Percentiles rank a stretch among this genome's conserved stretches.
phyloP scores from a whole-genome alignment of 2,329 filamentous ascomycete genomes.

The Massarina eburnea region DNA sequence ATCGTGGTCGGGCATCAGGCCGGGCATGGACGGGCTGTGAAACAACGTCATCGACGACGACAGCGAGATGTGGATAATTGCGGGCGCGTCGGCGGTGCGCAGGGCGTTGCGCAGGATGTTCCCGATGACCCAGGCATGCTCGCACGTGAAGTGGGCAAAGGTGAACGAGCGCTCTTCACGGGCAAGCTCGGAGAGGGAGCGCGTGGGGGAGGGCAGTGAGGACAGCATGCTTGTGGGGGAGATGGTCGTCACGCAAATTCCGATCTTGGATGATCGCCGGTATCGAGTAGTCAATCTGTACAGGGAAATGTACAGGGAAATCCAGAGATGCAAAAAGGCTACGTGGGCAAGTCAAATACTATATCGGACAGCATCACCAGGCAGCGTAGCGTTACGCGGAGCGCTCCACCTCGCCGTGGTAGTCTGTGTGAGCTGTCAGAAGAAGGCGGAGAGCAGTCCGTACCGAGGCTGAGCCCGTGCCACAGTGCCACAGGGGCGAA shows the following conservation, averaged over 20 bases:
- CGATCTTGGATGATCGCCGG: too few species aligned
- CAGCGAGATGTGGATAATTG: conserved; percentile 66
- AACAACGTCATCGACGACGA: conserved; percentile 62
- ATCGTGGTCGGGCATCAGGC: conserved; percentile 71
- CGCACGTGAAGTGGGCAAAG: conserved; percentile 61
- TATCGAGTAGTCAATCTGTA: too few species aligned
- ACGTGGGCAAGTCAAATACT: background rate
- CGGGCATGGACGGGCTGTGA: conserved; percentile 67
- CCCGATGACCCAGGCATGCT: conserved; percentile 67
- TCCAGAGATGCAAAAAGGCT: background rate
- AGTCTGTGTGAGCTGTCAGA: background rate
- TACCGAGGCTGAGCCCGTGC: too few species aligned
- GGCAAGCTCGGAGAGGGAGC: conserved; percentile 44
- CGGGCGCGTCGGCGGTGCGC: conserved; percentile 55
- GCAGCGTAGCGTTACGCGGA: background rate
- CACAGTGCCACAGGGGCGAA: background rate
- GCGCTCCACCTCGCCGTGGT: background rate
- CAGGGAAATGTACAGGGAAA: too few species aligned
- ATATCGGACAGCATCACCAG: background rate
- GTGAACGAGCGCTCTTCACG: conserved; percentile 47
- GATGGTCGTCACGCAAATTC: background rate
- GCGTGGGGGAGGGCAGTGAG: conserved; percentile 35
- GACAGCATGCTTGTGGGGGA: conserved; percentile 15
- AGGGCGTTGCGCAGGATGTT: conserved; percentile 66
- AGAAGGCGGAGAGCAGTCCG: background rate